Evolutionary conservation across 768 basidiomycete genomes (phyloP).

Genomic region (Trametes gibbosa): DNA sequence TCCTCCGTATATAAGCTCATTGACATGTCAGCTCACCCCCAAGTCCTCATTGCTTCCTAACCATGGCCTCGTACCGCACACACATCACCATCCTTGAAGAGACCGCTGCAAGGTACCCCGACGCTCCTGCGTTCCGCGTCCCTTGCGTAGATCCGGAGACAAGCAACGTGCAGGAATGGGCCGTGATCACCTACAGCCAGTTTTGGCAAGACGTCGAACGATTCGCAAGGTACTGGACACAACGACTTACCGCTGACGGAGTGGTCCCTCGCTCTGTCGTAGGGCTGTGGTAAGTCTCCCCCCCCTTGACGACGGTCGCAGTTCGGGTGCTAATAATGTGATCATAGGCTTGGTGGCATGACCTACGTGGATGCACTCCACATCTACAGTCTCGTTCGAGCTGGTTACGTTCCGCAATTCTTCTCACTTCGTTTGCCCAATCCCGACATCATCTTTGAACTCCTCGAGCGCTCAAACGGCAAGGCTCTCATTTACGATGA

Average conservation of each 20-base stretch:
- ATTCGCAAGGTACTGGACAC: constrained; percentile 63
- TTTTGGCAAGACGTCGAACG: constrained; percentile 65
- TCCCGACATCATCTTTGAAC: constrained; percentile 65
- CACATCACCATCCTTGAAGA: constrained; percentile 66
- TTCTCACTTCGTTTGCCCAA: constrained; percentile 79
- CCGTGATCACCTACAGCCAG: constrained; percentile 57
- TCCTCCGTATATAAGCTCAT: constrained; percentile 11
- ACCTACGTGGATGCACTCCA: constrained; percentile 69
- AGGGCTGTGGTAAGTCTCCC: constrained; percentile 60
- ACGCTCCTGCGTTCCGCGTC: constrained; percentile 56
- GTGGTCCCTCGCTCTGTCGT: constrained; percentile 59
- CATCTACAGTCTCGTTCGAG: constrained; percentile 72
- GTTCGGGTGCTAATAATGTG: not conserved
- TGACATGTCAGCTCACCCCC: constrained; percentile 1
- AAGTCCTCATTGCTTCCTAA: constrained; percentile 9
- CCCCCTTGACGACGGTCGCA: not conserved
- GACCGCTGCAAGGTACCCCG: constrained; percentile 48
- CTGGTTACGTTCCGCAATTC: constrained; percentile 74
- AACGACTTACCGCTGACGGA: constrained; percentile 42
- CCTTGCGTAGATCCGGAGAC: constrained; percentile 47
- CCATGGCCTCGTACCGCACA: constrained; percentile 26
- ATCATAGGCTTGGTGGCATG: constrained; percentile 66
- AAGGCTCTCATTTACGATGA: constrained; percentile 60
- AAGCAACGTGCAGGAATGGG: constrained; percentile 50
- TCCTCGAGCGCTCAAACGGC: constrained; percentile 60